phyloP scores from a whole-genome alignment of 1,284 basidiomycete genomes.

The Heterobasidion occidentale region DNA sequence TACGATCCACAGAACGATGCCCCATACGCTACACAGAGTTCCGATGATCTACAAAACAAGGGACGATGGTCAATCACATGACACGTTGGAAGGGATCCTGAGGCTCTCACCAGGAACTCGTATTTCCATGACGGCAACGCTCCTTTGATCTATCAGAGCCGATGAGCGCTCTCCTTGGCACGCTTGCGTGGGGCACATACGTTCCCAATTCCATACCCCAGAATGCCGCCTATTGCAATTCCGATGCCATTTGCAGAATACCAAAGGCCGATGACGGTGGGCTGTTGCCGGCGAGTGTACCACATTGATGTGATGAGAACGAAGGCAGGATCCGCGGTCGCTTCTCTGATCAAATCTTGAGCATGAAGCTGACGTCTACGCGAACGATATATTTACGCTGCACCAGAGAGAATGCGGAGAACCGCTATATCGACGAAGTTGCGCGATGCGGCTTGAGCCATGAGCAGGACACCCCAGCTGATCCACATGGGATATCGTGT shows the following conservation, averaged over 20 bases:
- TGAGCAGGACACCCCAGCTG: constrained; percentile 32
- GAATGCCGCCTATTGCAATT: constrained; percentile 19
- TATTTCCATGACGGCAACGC: not conserved
- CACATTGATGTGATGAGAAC: constrained; percentile 30
- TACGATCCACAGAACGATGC: constrained; percentile 19
- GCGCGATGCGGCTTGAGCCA: constrained; percentile 32
- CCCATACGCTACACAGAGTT: constrained; percentile 19
- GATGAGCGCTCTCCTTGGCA: constrained; percentile 11
- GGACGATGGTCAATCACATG: not conserved
- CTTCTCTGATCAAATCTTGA: constrained; percentile 17
- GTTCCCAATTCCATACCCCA: constrained; percentile 21
- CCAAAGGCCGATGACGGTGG: constrained; percentile 27
- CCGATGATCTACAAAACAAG: constrained; percentile 17
- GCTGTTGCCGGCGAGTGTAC: constrained; percentile 33
- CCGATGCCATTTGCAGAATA: constrained; percentile 21
- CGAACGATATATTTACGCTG: constrained; percentile 6
- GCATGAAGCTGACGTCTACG: too few relatives aligned
- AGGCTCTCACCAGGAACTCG: not conserved
- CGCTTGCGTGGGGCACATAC: not conserved
- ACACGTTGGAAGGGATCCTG: not conserved
- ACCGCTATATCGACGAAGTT: constrained; percentile 32
- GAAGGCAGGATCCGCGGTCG: constrained; percentile 27
- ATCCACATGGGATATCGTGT: too few relatives aligned
- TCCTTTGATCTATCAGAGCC: not conserved
- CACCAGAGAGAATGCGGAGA: constrained; percentile 34